phyloP scores from a whole-genome alignment of 2,329 filamentous ascomycete genomes.

The Fusarium algeriense region DNA sequence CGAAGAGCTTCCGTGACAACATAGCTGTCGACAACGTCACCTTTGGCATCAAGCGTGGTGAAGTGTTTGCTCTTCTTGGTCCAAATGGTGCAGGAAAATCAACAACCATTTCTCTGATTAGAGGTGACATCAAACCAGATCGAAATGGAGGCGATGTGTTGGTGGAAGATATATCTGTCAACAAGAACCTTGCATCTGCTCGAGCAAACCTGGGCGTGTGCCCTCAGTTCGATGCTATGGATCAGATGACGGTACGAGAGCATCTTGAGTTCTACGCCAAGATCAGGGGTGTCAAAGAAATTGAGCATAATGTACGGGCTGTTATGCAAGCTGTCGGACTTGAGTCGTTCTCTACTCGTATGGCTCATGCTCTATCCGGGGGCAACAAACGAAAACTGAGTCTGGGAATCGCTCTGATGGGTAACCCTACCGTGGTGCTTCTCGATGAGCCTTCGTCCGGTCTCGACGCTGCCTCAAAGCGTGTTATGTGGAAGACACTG shows the following conservation, averaged over 20 bases:
- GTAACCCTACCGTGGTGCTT: constrained; percentile 87
- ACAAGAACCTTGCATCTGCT: constrained; percentile 77
- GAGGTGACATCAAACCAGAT: constrained; percentile 85
- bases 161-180: constrained; percentile 82
- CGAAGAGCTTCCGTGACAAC: constrained; percentile 81
- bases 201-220: constrained; percentile 88
- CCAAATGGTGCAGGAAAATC: constrained; percentile 94
- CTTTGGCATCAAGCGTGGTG: constrained; percentile 82
- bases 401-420: constrained; percentile 90
- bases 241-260: constrained; percentile 89
- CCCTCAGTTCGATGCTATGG: constrained; percentile 88
- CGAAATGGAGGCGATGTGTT: constrained; percentile 80
- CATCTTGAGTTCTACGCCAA: constrained; percentile 90
- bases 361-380: constrained; percentile 84
- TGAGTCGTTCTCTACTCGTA: constrained; percentile 75
- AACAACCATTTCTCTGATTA: constrained; percentile 88
- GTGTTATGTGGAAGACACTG: constrained; percentile 92
- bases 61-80: constrained; percentile 90
- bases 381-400: constrained; percentile 95
- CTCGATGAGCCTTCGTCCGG: constrained; percentile 91
- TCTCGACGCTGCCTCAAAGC: constrained; percentile 90
- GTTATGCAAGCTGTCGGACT: constrained; percentile 87
- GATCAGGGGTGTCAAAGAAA: constrained; percentile 80
- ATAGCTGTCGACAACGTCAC: constrained; percentile 89
- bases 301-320: constrained; percentile 81